Base-by-base conservation (phyloP, 768 basidiomycete genomes). In the Mycena metata region DNA sequence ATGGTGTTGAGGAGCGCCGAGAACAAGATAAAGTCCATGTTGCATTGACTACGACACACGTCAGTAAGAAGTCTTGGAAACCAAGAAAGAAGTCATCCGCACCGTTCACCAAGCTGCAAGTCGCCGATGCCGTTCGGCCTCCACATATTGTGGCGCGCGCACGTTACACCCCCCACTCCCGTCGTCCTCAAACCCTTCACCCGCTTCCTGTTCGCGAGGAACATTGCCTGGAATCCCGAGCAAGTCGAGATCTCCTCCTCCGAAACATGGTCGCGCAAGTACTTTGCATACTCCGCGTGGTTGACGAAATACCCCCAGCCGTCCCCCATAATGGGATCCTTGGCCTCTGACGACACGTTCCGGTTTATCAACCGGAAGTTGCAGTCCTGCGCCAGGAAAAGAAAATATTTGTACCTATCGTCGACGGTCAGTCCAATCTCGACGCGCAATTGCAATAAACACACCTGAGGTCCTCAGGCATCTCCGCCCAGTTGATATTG, bases 11-110 rank as follows among this genome's bases (percentile, higher is more conserved):
- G 47, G 42, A 70, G 10, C 10, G 58, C 39, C 21, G 70, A 71
- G 33, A 60, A 55, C 4, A 73, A 60, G 7, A 73, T 64, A 26
- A 59, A 73, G 58, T 73, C 72, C 72, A 73, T 73, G 51, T 73
- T 73, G 42, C 63, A 64, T 4, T 57, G 43, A 8, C 60, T 67
- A 21, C 11, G 1, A 68, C 30, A 6, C 3, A 6, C 30, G 30
- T 30, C 30, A 30, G 30, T 30, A 30, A 3, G 3, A 30, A 30
- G n/a, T 30, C 30, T 6, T 30, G 3, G 30, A 30, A 30, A 3
- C 6, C 30, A 30, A 30, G 30, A 3, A 30, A 30, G n/a, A n/a
- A n/a, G n/a, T n/a, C n/a, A n/a, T 30, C 30, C 30, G 30, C 6
- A 30, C 71, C 64, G 21, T 62, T 72, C 71, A 0, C 71, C 71